Percentiles rank a stretch among this genome's conserved stretches.
Conservation (phyloP, 768 basidiomycete genomes). For the Russula dissimulans region DNA sequence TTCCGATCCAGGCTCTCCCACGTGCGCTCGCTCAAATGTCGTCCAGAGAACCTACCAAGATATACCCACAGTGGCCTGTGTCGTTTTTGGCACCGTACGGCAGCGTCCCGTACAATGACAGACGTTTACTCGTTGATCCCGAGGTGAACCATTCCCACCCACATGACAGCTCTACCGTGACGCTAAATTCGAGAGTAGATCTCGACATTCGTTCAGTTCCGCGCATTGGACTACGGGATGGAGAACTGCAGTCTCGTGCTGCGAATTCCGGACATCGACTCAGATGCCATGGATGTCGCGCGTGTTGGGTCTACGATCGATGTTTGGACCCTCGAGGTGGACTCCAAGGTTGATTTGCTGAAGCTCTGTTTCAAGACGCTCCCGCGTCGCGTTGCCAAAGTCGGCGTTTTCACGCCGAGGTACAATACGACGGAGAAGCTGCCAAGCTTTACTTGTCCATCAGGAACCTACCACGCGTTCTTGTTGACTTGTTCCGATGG, state of each 20-base stretch:
- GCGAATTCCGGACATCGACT: not conserved
- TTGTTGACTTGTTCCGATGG: not conserved
- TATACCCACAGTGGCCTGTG: conserved; percentile 8
- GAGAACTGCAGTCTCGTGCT: not conserved
- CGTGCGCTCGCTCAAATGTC: conserved; percentile 1
- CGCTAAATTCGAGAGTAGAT: not conserved
- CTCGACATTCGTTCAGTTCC: conserved; percentile 8
- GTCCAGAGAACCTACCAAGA: not conserved
- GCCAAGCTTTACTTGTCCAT: not conserved
- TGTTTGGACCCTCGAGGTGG: not conserved
- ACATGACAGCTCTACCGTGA: not conserved
- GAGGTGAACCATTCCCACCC: not conserved
- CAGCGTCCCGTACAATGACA: conserved; percentile 1
- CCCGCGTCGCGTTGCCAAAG: not conserved
- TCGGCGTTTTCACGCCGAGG: not conserved
- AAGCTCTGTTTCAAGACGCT: not conserved
- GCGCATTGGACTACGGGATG: not conserved
- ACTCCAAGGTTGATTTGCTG: not conserved
- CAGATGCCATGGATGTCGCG: not conserved
- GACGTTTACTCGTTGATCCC: conserved; percentile 3
- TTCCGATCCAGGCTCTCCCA: not conserved
- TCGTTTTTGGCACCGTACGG: conserved; percentile 3
- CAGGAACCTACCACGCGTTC: not conserved
- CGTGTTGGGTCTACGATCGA: not conserved
- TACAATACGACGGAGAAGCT: not conserved